phyloP scores from a whole-genome alignment of 2,329 filamentous ascomycete species.

The Cercospora beticola region DNA sequence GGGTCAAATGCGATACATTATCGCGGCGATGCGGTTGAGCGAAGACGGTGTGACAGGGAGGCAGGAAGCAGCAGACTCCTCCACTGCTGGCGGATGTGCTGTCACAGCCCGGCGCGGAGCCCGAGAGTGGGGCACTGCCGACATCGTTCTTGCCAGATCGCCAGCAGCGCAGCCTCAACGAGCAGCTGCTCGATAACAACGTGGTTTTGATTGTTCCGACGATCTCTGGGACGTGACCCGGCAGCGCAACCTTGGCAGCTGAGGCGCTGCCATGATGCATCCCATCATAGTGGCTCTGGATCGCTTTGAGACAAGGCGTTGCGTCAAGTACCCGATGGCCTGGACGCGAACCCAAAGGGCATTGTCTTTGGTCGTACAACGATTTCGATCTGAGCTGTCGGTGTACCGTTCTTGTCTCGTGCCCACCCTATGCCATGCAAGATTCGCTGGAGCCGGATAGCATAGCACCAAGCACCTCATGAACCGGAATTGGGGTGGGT shows the following conservation, averaged over 20 bases:
- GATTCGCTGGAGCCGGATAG: neutral
- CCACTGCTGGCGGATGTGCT: neutral
- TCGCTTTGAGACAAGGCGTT: slow-evolving; percentile 7
- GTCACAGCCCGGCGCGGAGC: neutral
- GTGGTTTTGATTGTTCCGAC: slow-evolving; percentile 20
- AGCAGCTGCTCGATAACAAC: slow-evolving; percentile 8
- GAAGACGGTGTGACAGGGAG: slow-evolving; percentile 6
- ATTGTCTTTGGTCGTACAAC: neutral
- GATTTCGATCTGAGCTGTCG: neutral
- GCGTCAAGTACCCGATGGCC: slow-evolving; percentile 8
- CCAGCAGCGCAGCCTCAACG: slow-evolving; percentile 1
- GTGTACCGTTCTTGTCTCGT: neutral
- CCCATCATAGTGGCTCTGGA: neutral
- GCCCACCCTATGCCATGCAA: neutral
- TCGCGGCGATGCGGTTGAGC: neutral
- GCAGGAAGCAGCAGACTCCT: neutral
- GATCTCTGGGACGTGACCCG: slow-evolving; percentile 8
- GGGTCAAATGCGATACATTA: slow-evolving; percentile 14
- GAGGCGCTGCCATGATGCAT: neutral
- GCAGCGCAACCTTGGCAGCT: neutral
- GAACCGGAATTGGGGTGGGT: neutral
- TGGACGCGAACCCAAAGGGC: slow-evolving; percentile 1
- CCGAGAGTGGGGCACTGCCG: neutral
- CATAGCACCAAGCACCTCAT: neutral
- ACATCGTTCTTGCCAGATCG: slow-evolving; percentile 4